A percentile compares a stretch with the other conserved stretches of the same genome.
phyloP scores from a whole-genome alignment of 345 rosid genomes.

The Leavenworthia alabamica region DNA sequence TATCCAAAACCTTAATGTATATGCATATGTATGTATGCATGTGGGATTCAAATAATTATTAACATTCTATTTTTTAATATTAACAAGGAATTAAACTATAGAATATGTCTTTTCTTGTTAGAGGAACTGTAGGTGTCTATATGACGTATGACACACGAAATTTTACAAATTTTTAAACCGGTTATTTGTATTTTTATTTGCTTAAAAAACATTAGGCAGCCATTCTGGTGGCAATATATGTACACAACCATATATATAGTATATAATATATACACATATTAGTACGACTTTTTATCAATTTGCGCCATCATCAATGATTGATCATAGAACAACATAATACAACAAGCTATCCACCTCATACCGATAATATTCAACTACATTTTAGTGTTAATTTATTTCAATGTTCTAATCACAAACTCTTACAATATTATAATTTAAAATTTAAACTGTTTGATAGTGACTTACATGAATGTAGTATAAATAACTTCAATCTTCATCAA shows the following conservation, averaged over 20 bases:
- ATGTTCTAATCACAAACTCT: slow-evolving; percentile 32
- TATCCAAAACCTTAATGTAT: slow-evolving; percentile 4
- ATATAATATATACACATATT: neutral
- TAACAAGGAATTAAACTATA: neutral
- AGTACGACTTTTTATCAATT: slow-evolving; percentile 12
- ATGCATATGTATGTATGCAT: no score
- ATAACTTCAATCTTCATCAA: slow-evolving; percentile 24
- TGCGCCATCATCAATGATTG: slow-evolving; percentile 25
- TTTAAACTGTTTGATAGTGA: neutral
- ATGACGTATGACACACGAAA: neutral
- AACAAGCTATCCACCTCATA: slow-evolving; percentile 27
- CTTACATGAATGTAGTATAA: slow-evolving; percentile 10
- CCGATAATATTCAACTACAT: slow-evolving; percentile 25
- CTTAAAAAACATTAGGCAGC: neutral
- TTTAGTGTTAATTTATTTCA: slow-evolving; percentile 15
- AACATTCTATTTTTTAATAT: neutral
- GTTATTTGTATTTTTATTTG: neutral
- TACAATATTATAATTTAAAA: neutral
- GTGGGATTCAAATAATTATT: slow-evolving; percentile 27
- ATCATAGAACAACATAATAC: slow-evolving; percentile 12
- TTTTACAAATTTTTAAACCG: neutral
- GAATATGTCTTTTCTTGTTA: neutral
- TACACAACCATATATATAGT: neutral
- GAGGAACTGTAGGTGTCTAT: neutral
- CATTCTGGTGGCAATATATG: slow-evolving; percentile 1